Percentiles rank a stretch among this genome's conserved stretches.
These are phyloP conservation scores for Kodamaea sagamina DNA, from an alignment of 805 yeast species.

Conservation along the genomic window DNA sequence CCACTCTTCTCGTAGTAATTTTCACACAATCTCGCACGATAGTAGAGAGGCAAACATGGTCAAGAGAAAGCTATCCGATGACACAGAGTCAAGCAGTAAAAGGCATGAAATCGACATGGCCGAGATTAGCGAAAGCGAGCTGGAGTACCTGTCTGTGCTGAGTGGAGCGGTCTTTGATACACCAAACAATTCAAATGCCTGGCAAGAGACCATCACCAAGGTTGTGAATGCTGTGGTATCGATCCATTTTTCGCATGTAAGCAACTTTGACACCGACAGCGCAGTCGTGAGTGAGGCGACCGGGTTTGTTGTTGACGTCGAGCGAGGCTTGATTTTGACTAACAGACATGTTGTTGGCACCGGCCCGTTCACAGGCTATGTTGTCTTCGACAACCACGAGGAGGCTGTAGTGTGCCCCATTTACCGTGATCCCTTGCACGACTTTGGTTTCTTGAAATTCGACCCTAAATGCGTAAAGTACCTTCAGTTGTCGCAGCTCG, in stretches of 20 bases:
- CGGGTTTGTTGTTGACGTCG: slow-evolving; percentile 88
- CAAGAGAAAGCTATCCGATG: slow-evolving; percentile 18
- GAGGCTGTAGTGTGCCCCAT: slow-evolving; percentile 84
- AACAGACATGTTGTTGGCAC: slow-evolving; percentile 96
- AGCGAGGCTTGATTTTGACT: slow-evolving; percentile 80
- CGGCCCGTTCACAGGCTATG: slow-evolving; percentile 90
- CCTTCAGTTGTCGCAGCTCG: slow-evolving; percentile 66
- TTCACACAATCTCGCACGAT: slow-evolving; percentile 6
- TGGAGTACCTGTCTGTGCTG: slow-evolving; percentile 10
- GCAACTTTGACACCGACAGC: slow-evolving; percentile 81
- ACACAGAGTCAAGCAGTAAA: slow-evolving; percentile 10
- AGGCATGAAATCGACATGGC: slow-evolving; percentile 4
- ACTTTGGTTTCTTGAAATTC: slow-evolving; percentile 85
- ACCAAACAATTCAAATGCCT: slow-evolving; percentile 31
- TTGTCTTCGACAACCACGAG: slow-evolving; percentile 91
- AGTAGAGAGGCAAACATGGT: not conserved
- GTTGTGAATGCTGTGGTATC: slow-evolving; percentile 88
- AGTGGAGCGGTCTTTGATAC: slow-evolving; percentile 17
- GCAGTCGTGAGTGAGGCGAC: slow-evolving; percentile 89
- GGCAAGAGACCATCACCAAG: slow-evolving; percentile 80
- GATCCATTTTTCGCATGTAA: slow-evolving; percentile 84
- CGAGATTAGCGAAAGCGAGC: not conserved
- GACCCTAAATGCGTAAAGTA: slow-evolving; percentile 72
- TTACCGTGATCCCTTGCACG: slow-evolving; percentile 93
- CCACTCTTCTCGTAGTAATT: slow-evolving; percentile 3